phyloP scores from a whole-genome alignment of 495 filamentous ascomycete genomes.

The Penicillium ucsense region DNA sequence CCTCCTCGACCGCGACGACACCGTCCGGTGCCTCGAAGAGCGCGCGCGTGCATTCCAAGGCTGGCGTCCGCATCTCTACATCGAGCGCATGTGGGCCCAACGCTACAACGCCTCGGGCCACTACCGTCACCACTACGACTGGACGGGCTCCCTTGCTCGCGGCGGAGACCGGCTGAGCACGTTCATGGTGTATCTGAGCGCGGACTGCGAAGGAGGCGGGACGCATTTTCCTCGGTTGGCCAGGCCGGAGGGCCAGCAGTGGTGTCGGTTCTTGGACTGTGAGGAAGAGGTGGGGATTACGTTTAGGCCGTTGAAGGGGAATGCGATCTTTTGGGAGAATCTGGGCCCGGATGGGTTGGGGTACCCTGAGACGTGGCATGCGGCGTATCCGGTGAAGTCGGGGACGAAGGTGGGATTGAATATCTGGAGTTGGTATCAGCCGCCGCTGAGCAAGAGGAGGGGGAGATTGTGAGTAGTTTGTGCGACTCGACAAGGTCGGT shows the following conservation, averaged over 20 bases:
- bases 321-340: conserved; percentile 73
- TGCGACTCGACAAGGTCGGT: background rate
- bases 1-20: conserved; percentile 45
- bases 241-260: conserved; percentile 31
- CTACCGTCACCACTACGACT: conserved; percentile 52
- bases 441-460: conserved; percentile 12
- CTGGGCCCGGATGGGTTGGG: conserved; percentile 50
- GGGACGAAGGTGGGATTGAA: conserved; percentile 76
- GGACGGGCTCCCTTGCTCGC: conserved; percentile 33
- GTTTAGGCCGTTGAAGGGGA: conserved; percentile 57
- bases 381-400: conserved; percentile 54
- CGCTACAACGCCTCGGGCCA: conserved; percentile 48
- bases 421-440: conserved; percentile 55
- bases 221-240: conserved; percentile 48
- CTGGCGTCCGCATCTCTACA: conserved; percentile 47
- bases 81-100: conserved; percentile 54
- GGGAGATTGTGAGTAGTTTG: background rate
- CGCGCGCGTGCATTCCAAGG: conserved; percentile 65
- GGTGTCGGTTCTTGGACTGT: conserved; percentile 55
- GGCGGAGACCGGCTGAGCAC: conserved; percentile 41
- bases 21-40: conserved; percentile 58
- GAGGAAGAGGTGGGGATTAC: conserved; percentile 47
- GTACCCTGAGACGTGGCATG: conserved; percentile 59
- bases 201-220: conserved; percentile 49
- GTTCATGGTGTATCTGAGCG: conserved; percentile 57